Conservation (phyloP, 345 rosid genomes). For the Microthlaspi erraticum region DNA sequence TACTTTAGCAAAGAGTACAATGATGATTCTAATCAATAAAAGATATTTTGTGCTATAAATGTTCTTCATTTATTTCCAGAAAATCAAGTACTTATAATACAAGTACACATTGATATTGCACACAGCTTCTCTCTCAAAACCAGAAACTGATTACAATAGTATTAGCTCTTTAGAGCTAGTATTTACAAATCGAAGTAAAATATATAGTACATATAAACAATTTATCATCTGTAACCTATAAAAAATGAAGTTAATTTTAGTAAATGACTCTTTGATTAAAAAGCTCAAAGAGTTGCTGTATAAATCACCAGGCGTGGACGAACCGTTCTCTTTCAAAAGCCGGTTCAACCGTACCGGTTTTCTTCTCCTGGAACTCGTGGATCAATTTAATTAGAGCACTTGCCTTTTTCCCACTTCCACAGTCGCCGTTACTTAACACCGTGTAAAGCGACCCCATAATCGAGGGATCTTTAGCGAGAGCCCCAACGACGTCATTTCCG, state of each 20-base stretch:
- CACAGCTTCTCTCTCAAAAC: neutral
- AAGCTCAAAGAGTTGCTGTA: slow-evolving; percentile 17
- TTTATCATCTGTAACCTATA: slow-evolving; percentile 2
- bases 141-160: slow-evolving; percentile 30
- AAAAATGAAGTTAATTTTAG: slow-evolving; percentile 15
- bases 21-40: too few species aligned
- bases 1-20: too few species aligned
- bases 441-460: slow-evolving; percentile 74
- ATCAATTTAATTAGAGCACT: slow-evolving; percentile 67
- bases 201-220: neutral
- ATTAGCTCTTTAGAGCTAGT: slow-evolving; percentile 27
- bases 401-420: slow-evolving; percentile 76
- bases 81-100: neutral
- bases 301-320: slow-evolving; percentile 59
- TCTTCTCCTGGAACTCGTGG: slow-evolving; percentile 68
- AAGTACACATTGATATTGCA: neutral
- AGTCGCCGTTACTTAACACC: slow-evolving; percentile 63
- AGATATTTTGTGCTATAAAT: too few species aligned
- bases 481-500: slow-evolving; percentile 59
- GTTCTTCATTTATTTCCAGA: too few species aligned
- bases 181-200: slow-evolving; percentile 26
- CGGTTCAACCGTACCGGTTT: slow-evolving; percentile 44
- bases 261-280: slow-evolving; percentile 24
- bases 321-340: slow-evolving; percentile 55
- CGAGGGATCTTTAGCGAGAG: slow-evolving; percentile 56